Evolutionary conservation across 768 basidiomycete species (phyloP).

Genomic region (Boletellus emodensis): DNA sequence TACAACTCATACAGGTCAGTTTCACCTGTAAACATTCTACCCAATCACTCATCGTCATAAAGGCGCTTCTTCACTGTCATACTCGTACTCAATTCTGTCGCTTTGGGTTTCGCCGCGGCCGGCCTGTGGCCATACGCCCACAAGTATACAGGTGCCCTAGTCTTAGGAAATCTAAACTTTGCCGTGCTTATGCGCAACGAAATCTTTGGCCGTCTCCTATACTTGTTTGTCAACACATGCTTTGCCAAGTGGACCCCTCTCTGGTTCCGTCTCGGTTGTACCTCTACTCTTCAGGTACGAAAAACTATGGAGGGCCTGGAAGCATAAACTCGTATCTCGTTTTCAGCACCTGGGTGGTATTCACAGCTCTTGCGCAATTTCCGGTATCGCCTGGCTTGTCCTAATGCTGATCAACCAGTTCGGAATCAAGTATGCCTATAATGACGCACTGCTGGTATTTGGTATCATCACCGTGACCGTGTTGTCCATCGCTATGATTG

Average conservation of each 20-base stretch:
- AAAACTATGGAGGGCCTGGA: not conserved
- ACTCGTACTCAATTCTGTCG: conserved; percentile 56
- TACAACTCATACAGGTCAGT: conserved; percentile 73
- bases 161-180: conserved; percentile 67
- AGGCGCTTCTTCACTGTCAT: conserved; percentile 74
- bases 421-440: conserved; percentile 43
- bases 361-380: conserved; percentile 70
- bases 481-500: conserved; percentile 55
- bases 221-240: conserved; percentile 62
- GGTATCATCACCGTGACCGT: conserved; percentile 57
- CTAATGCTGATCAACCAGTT: conserved; percentile 59
- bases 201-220: conserved; percentile 73
- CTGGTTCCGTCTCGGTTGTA: conserved; percentile 67
- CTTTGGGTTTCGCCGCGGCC: conserved; percentile 54
- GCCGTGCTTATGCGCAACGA: conserved; percentile 81
- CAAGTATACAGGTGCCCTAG: conserved; percentile 64
- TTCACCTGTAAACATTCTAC: not conserved
- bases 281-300: conserved; percentile 62
- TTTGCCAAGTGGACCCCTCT: conserved; percentile 85
- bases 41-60: conserved; percentile 6
- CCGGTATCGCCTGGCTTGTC: conserved; percentile 67
- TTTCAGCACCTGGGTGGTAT: conserved; percentile 72
- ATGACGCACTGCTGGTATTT: conserved; percentile 55
- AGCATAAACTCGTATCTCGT: conserved; percentile 6
- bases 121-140: conserved; percentile 67